A percentile compares a stretch with the other conserved stretches of the same genome.
phyloP scores from a whole-genome alignment of 2,329 filamentous ascomycete genomes.

The Fusarium sp. region DNA sequence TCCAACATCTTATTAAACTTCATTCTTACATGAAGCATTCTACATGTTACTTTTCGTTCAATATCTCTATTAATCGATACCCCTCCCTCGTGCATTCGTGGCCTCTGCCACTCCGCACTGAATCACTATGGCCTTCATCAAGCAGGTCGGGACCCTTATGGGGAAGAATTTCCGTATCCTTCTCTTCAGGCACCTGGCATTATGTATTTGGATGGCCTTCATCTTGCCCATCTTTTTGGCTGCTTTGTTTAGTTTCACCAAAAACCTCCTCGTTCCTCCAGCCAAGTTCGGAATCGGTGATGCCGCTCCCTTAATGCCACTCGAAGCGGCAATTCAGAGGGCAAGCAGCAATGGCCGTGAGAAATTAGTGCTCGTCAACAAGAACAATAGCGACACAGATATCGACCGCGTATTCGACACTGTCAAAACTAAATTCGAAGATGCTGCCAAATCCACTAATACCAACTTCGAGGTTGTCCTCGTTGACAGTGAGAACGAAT shows the following conservation, averaged over 20 bases:
- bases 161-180: constrained; percentile 72
- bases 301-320: constrained; percentile 69
- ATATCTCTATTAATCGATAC: background rate
- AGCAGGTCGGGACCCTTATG: constrained; percentile 71
- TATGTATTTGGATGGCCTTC: constrained; percentile 68
- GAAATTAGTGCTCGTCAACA: constrained; percentile 84
- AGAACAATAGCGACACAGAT: constrained; percentile 74
- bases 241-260: constrained; percentile 75
- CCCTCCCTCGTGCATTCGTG: constrained; percentile 11
- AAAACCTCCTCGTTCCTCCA: constrained; percentile 85
- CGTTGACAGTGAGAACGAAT: constrained; percentile 65
- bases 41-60: constrained; percentile 1
- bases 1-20: constrained; percentile 2
- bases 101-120: constrained; percentile 9
- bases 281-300: constrained; percentile 79
- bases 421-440: constrained; percentile 68
- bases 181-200: constrained; percentile 63
- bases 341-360: constrained; percentile 69
- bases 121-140: constrained; percentile 63
- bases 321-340: constrained; percentile 71
- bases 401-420: constrained; percentile 78
- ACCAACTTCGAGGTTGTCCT: constrained; percentile 68
- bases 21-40: constrained; percentile 1
- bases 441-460: constrained; percentile 65
- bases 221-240: constrained; percentile 70